These are phyloP conservation scores for Xylaria flabelliformis DNA, from an alignment of 495 filamentous ascomycete genomes.

Conservation along the genomic window DNA sequence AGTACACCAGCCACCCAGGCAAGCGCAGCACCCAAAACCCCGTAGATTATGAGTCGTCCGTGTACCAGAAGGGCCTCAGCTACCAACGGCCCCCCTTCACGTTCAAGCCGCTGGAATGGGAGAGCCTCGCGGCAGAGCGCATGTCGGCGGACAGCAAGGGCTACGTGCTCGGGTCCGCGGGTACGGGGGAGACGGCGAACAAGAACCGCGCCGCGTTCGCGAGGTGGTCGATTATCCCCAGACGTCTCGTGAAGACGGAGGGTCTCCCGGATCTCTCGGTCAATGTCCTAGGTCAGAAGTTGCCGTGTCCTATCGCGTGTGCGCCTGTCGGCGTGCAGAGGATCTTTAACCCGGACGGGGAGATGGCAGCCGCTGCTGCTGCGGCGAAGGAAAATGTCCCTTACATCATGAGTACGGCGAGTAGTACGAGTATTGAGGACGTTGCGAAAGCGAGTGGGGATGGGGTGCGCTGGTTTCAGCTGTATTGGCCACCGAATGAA, in stretches of 20 bases:
- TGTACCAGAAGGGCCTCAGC: conserved; percentile 44
- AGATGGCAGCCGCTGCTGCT: conserved; percentile 39
- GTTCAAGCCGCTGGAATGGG: conserved; percentile 46
- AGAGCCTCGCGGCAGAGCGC: conserved; percentile 38
- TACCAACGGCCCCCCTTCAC: conserved; percentile 44
- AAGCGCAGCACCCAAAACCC: conserved; percentile 28
- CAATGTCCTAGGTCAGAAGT: conserved; percentile 17
- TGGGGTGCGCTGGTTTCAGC: conserved; percentile 59
- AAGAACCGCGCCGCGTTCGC: conserved; percentile 51
- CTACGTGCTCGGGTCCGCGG: conserved; percentile 50
- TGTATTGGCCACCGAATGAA: conserved; percentile 62
- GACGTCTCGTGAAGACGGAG: conserved; percentile 36
- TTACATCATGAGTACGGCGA: conserved; percentile 57
- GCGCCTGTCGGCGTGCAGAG: conserved; percentile 53
- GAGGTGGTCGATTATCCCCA: conserved; percentile 48
- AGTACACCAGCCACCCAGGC: conserved; percentile 15
- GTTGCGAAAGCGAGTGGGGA: conserved; percentile 41
- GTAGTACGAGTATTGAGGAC: conserved; percentile 48
- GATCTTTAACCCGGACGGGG: conserved; percentile 57
- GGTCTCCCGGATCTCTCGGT: conserved; percentile 24
- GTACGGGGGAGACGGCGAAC: conserved; percentile 43
- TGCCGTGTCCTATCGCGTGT: conserved; percentile 38
- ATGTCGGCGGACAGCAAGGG: conserved; percentile 45
- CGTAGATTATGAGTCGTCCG: conserved; percentile 40
- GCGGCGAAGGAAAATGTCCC: conserved; percentile 44